Percentiles rank a stretch among this genome's conserved stretches.
Conservation (phyloP, 2,329 filamentous ascomycete species). For the Colletotrichum simmondsii region DNA sequence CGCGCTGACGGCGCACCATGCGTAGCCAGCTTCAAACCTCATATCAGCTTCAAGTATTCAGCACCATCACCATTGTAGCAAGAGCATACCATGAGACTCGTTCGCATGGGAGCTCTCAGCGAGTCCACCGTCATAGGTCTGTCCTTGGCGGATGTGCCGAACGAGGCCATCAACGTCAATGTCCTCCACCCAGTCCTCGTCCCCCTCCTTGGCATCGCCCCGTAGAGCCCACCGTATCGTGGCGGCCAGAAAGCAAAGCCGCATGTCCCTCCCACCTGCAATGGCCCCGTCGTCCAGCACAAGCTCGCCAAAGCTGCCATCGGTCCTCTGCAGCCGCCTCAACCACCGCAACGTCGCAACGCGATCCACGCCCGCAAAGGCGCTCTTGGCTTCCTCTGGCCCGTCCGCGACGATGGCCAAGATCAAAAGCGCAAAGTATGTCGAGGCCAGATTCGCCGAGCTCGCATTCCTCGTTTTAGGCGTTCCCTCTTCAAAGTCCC, state of each 20-base stretch:
- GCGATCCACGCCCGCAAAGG: slow-evolving; percentile 74
- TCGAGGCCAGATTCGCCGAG: slow-evolving; percentile 83
- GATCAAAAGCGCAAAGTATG: slow-evolving; percentile 85
- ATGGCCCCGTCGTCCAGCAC: slow-evolving; percentile 67
- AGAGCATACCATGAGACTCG: slow-evolving; percentile 79
- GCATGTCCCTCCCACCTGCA: slow-evolving; percentile 85
- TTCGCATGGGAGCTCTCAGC: slow-evolving; percentile 77
- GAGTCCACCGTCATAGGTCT: slow-evolving; percentile 87
- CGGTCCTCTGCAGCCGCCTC: slow-evolving; percentile 76
- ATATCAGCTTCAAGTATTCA: slow-evolving; percentile 21
- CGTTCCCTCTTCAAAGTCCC: slow-evolving; percentile 32
- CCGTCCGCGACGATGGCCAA: slow-evolving; percentile 65
- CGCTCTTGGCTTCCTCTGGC: slow-evolving; percentile 48
- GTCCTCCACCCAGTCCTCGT: slow-evolving; percentile 71
- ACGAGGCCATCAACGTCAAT: slow-evolving; percentile 79
- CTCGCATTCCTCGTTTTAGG: slow-evolving; percentile 43
- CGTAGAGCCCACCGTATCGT: slow-evolving; percentile 85
- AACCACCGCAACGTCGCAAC: slow-evolving; percentile 79
- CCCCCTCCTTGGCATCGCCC: slow-evolving; percentile 63
- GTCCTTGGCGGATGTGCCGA: slow-evolving; percentile 74
- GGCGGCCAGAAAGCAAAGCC: slow-evolving; percentile 88
- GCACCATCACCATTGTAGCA: background rate
- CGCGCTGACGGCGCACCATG: slow-evolving; percentile 86
- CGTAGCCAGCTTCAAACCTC: slow-evolving; percentile 78
- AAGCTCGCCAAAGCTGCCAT: slow-evolving; percentile 93